Base-by-base conservation (phyloP, 768 basidiomycete genomes). In the Lactifluus echinatus region DNA sequence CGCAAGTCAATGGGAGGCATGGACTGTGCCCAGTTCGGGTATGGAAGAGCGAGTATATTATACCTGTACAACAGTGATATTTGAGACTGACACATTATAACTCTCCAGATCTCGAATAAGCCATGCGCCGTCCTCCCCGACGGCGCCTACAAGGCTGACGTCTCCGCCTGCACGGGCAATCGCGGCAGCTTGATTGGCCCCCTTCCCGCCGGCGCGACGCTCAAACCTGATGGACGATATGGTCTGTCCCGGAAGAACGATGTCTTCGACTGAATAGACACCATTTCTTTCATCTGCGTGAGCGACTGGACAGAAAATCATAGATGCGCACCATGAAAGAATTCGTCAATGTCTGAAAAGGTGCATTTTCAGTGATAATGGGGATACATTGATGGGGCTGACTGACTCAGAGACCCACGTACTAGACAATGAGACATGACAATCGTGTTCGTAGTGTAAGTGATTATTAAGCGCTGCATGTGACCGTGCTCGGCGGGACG, bases 131-230 rank as follows among this genome's bases (percentile, higher is more conserved):
- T 84, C 82, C 28, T 71, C 64, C 8, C 82, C 83, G 21, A 83
- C 71, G 0, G 77, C 75, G 6, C 79, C 82, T 63, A 76, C 76
- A 48, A 83, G 74, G 50, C 70, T 67, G 14, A 75, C 79, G 4
- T 53, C 61, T 1, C 73, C 79, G 12, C 79, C 79, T 15, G 83
- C 81, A 37, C 73, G 73, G 0, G 76, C 75, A 21, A 83, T 72
- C 2, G 82, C 80, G 6, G 79, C 77, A 6, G 83, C 79, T 66
- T 84, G 82, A 66, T 84, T 84, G 8, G 79, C 82, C 33, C 83
- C 83, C 65, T 84, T 84, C 1, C 82, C 83, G 4, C 83, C 82
- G 2, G 77, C 71, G 0, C 78, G 73, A 49, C 77, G 74, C 49
- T 77, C 75, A 50, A 79, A 75, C 1, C 60, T 64, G 28, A 69